Evolutionary conservation across 768 basidiomycete genomes (phyloP), one percentile per base, ranked within the genome.

Genomic region (Boletus eberwhitei): DNA sequence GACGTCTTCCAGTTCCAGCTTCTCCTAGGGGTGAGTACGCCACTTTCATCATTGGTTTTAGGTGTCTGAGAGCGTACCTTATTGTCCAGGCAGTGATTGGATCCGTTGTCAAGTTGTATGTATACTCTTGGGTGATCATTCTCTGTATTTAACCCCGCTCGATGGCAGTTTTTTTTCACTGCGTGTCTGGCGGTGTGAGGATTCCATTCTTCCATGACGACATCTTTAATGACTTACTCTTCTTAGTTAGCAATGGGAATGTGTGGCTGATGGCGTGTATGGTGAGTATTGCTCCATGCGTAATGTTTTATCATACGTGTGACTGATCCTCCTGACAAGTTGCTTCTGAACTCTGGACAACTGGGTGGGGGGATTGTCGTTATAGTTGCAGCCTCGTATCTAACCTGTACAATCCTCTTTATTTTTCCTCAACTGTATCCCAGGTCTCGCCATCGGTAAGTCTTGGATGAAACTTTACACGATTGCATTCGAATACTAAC

Each of bases 121-220:
- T 71, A 12, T 39, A 34, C 26, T 13, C 47, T 36, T 32, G 11
- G 11, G 31, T 4, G 6, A 24, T 22, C 17, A 6, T 56, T 41
- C n/a, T 21, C 8, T 14, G 19, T 31, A 22, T 43, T 48, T 22
- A 21, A 13, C 39, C 35, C 34, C 47, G 9, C 50, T 34, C 22
- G 3, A 26, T 45, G 24, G 34, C 48, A 85, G 83, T 37, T 75
- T 76, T 46, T 86, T 84, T 54, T 74, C 80, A 1, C 71, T 84
- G 68, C 79, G 84, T 14, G 83, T 85, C 13, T 86, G 82, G 82
- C 69, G 82, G 67, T 86, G 84, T 84, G 66, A 54, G 69, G 14
- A 49, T 59, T 71, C 26, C 45, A 64, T n/a, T 54, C 8, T 16
- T 47, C 17, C 8, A 11, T 37, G 19, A 36, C 34, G 12, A 32